Conservation (phyloP, 176 grass and related monocot species). For the Ampelocalamus luodianensis region DNA sequence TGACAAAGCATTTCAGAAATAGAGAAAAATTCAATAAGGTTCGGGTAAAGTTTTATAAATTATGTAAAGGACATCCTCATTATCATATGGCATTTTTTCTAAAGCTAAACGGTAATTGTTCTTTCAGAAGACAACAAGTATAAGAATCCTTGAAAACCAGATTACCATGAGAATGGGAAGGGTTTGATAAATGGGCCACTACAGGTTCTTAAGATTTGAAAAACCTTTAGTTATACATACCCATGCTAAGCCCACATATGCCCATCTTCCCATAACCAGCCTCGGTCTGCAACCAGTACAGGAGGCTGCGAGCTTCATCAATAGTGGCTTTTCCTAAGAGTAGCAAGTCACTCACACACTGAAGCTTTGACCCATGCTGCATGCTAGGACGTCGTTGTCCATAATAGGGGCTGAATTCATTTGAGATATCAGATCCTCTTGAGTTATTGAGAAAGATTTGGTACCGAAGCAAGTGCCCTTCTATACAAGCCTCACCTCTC, state of each 20-base stretch:
- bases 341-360: slow-evolving; percentile 89
- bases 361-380: slow-evolving; percentile 83
- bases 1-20: slow-evolving; percentile 4
- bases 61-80: background rate
- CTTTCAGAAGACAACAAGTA: background rate
- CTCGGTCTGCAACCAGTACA: slow-evolving; percentile 89
- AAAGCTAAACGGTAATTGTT: background rate
- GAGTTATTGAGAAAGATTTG: slow-evolving; percentile 3
- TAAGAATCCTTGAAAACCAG: background rate
- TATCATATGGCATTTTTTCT: background rate
- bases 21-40: background rate
- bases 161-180: background rate
- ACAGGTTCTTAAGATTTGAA: background rate
- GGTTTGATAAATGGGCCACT: slow-evolving; percentile 12
- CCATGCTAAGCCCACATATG: slow-evolving; percentile 98
- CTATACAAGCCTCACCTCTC: slow-evolving; percentile 76
- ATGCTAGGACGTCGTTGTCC: slow-evolving; percentile 84
- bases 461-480: slow-evolving; percentile 6
- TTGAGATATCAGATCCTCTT: slow-evolving; percentile 33
- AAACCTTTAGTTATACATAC: slow-evolving; percentile 43
- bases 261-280: slow-evolving; percentile 89
- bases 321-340: slow-evolving; percentile 96
- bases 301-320: slow-evolving; percentile 88
- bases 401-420: slow-evolving; percentile 86
- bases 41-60: background rate